Evolutionary conservation across 2,329 filamentous ascomycete species (phyloP).

Genomic region (Aspergillus terreus): DNA sequence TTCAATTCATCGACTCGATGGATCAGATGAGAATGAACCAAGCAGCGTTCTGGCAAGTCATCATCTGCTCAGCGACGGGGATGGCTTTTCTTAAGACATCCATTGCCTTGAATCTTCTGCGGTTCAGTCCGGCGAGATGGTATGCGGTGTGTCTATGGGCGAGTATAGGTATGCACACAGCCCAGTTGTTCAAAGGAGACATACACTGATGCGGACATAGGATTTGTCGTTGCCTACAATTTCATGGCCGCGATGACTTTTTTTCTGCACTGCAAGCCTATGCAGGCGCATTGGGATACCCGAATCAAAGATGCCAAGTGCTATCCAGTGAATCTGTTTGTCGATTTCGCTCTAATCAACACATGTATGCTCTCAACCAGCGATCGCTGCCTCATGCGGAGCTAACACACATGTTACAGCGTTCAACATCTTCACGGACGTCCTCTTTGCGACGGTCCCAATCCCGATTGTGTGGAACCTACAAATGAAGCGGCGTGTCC

Average conservation of each 20-base stretch:
- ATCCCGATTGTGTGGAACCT: slow-evolving; percentile 6
- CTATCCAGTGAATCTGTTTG: background rate
- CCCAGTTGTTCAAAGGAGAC: background rate
- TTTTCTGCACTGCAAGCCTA: slow-evolving; percentile 2
- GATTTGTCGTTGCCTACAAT: background rate
- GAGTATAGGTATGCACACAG: background rate
- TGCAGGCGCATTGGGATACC: slow-evolving; percentile 2
- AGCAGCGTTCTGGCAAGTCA: slow-evolving; percentile 3
- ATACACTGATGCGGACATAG: background rate
- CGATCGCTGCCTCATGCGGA: too few species aligned
- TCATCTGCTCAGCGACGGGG: slow-evolving; percentile 1
- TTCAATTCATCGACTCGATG: background rate
- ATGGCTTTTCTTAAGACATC: slow-evolving; percentile 3
- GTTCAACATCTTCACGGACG: slow-evolving; percentile 4
- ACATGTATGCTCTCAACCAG: background rate
- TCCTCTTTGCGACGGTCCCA: slow-evolving; percentile 5
- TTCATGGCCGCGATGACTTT: slow-evolving; percentile 2
- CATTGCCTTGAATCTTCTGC: slow-evolving; percentile 1
- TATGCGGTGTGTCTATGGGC: slow-evolving; percentile 1
- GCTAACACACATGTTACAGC: background rate
- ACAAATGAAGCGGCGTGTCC: slow-evolving; percentile 3
- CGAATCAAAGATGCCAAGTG: slow-evolving; percentile 3
- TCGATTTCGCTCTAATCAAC: slow-evolving; percentile 1
- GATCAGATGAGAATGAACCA: background rate
- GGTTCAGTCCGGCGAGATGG: slow-evolving; percentile 2